These are phyloP conservation scores for Mariannaea sp. DNA, from an alignment of 2,329 filamentous ascomycete species.

Conservation along the genomic window DNA sequence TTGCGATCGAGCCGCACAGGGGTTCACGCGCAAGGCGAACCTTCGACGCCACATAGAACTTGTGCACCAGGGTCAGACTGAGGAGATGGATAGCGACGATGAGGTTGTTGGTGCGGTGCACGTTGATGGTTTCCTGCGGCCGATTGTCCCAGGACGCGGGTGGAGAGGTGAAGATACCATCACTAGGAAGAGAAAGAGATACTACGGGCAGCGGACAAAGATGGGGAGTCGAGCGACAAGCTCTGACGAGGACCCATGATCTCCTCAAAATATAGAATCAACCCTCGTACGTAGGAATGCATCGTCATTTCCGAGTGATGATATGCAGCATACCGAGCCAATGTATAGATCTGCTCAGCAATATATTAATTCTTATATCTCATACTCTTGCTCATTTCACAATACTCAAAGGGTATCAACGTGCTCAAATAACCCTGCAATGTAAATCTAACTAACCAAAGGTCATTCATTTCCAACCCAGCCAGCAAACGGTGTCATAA, in stretches of 20 bases:
- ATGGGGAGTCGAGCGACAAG: conserved; percentile 22
- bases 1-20: conserved; percentile 45
- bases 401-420: conserved; percentile 42
- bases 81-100: conserved; percentile 50
- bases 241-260: conserved; percentile 9
- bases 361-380: conserved; percentile 24
- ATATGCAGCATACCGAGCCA: not conserved
- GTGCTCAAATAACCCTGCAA: conserved; percentile 41
- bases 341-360: not conserved
- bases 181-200: conserved; percentile 39
- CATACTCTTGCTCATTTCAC: conserved; percentile 18
- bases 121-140: conserved; percentile 68
- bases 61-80: conserved; percentile 46
- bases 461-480: conserved; percentile 9
- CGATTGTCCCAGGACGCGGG: conserved; percentile 54
- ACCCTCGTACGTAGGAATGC: not conserved
- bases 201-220: conserved; percentile 27
- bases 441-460: conserved; percentile 25
- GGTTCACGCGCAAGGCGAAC: conserved; percentile 45
- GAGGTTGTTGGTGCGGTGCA: conserved; percentile 68
- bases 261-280: not conserved
- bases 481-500: conserved; percentile 18
- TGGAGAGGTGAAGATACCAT: conserved; percentile 50
- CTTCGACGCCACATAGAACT: conserved; percentile 46
- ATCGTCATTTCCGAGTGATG: too few species aligned